These are phyloP conservation scores for Geranomyces variabilis DNA, from an alignment of 192 early-diverging fungal species.

Conservation along the genomic window DNA sequence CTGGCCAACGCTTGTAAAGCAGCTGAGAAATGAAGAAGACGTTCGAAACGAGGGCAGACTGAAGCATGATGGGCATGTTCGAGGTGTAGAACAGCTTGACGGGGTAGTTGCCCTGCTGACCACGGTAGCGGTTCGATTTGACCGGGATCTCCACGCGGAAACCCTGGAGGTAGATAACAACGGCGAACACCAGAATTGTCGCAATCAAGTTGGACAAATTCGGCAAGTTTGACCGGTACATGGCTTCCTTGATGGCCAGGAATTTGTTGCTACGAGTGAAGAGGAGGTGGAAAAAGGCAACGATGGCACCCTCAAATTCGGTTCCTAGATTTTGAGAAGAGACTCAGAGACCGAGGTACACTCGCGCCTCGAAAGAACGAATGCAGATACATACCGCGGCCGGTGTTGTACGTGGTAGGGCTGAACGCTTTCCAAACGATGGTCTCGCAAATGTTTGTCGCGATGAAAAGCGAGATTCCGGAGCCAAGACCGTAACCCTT, in stretches of 20 bases:
- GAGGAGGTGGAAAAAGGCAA: constrained; percentile 92
- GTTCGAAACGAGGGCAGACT: constrained; percentile 95
- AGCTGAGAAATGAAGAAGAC: constrained; percentile 99
- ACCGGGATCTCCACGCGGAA: constrained; percentile 99
- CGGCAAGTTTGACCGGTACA: constrained; percentile 79
- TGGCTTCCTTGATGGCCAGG: constrained; percentile 94
- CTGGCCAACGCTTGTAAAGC: constrained; percentile 96
- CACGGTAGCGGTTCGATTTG: constrained; percentile 93
- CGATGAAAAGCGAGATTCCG: constrained; percentile 99
- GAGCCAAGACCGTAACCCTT: constrained; percentile 99
- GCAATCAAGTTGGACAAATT: constrained; percentile 83
- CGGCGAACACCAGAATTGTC: constrained; percentile 76
- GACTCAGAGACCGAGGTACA: background rate
- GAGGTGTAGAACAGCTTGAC: constrained; percentile 99
- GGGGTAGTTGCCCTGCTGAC: constrained; percentile 97
- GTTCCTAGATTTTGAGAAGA: constrained; percentile 52
- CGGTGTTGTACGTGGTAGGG: constrained; percentile 97
- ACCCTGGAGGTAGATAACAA: constrained; percentile 89
- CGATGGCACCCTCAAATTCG: constrained; percentile 98
- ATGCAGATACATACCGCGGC: constrained; percentile 63
- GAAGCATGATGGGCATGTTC: constrained; percentile 99
- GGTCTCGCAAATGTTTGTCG: constrained; percentile 99
- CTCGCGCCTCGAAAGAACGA: background rate
- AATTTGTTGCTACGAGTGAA: constrained; percentile 96
- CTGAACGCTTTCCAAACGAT: constrained; percentile 99